phyloP scores from a whole-genome alignment of 2,329 filamentous ascomycete genomes.

The Mycosphaerelloides madeirae region DNA sequence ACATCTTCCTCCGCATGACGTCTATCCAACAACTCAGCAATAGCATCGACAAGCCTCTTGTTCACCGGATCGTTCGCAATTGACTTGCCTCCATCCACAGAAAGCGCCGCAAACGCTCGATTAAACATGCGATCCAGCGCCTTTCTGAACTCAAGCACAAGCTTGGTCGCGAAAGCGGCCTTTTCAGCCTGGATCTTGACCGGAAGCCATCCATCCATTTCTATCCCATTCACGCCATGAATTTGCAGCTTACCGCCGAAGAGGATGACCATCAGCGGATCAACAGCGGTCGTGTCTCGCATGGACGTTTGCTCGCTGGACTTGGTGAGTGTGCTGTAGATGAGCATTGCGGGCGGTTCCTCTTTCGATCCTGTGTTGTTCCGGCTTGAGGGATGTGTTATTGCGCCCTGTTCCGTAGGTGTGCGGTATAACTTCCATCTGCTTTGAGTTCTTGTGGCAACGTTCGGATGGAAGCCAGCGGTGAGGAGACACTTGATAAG shows the following conservation, averaged over 20 bases:
- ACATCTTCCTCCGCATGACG: not conserved
- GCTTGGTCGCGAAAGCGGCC: slow-evolving; percentile 21
- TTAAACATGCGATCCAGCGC: slow-evolving; percentile 31
- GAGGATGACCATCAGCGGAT: slow-evolving; percentile 26
- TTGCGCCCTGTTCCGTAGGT: slow-evolving; percentile 19
- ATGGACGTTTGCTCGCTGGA: slow-evolving; percentile 21
- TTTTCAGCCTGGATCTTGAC: slow-evolving; percentile 24
- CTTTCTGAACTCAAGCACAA: slow-evolving; percentile 35
- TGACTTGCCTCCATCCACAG: not conserved
- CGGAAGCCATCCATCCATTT: slow-evolving; percentile 36
- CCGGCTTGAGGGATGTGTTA: slow-evolving; percentile 29
- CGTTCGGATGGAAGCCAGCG: slow-evolving; percentile 44
- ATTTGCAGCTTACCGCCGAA: slow-evolving; percentile 29
- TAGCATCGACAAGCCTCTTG: slow-evolving; percentile 18
- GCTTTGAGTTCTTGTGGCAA: slow-evolving; percentile 33
- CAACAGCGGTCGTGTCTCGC: slow-evolving; percentile 24
- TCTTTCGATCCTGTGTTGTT: slow-evolving; percentile 14
- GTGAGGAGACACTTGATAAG: slow-evolving; percentile 47
- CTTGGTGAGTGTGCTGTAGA: slow-evolving; percentile 15
- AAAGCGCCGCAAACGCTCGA: slow-evolving; percentile 23
- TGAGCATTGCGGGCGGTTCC: slow-evolving; percentile 11
- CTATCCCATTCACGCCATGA: slow-evolving; percentile 19
- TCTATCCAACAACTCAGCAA: slow-evolving; percentile 17
- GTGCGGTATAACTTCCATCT: slow-evolving; percentile 24
- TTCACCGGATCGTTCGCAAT: slow-evolving; percentile 18